Conservation (phyloP, 495 filamentous ascomycete species). For the Aspergillus biplanus region DNA sequence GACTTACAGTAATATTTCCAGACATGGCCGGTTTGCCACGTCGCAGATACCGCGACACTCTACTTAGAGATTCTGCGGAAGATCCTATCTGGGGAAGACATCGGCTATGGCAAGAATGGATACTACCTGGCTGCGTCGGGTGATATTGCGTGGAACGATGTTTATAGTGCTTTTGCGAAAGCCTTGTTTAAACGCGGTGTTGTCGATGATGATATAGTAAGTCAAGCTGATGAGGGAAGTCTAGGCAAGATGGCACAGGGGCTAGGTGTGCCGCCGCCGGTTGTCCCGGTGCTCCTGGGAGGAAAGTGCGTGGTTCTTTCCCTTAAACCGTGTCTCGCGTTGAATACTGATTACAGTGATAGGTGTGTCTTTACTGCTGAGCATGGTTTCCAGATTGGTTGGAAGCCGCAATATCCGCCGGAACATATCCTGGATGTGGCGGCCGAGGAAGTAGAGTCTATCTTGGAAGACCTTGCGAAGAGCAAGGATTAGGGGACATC, state of each 20-base stretch:
- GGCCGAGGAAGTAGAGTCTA: not conserved
- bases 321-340: not conserved
- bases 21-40: slow-evolving; percentile 52
- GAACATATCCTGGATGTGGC: slow-evolving; percentile 40
- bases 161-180: slow-evolving; percentile 46
- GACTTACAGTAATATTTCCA: no score
- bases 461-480: not conserved
- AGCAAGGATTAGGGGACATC: no score
- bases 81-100: slow-evolving; percentile 43
- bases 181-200: slow-evolving; percentile 40
- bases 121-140: slow-evolving; percentile 56
- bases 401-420: slow-evolving; percentile 40
- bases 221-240: slow-evolving; percentile 32
- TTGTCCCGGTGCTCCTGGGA: slow-evolving; percentile 42
- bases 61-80: slow-evolving; percentile 46
- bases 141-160: slow-evolving; percentile 48
- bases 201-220: slow-evolving; percentile 37
- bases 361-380: slow-evolving; percentile 45
- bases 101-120: slow-evolving; percentile 44
- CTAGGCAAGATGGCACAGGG: slow-evolving; percentile 43
- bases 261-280: slow-evolving; percentile 28
- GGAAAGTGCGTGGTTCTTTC: slow-evolving; percentile 43
- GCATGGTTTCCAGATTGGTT: slow-evolving; percentile 42
- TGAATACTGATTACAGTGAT: not conserved
- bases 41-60: slow-evolving; percentile 45